phyloP scores from a whole-genome alignment of 306 rosid genomes.

The Astragalus membranaceus region DNA sequence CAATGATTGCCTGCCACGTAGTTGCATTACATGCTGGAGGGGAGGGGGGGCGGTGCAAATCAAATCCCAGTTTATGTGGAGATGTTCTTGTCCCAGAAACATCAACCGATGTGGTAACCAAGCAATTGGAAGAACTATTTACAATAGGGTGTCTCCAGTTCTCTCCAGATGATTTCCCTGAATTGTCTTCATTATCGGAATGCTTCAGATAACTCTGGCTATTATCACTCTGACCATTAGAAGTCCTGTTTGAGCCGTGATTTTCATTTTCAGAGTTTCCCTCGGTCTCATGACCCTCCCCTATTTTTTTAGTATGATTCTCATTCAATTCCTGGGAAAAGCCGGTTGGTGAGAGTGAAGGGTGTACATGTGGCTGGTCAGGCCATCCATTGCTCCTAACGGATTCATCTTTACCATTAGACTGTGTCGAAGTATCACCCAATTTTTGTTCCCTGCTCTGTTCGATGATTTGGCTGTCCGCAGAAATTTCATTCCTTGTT shows the following conservation, averaged over 20 bases:
- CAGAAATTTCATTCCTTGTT: conserved; percentile 20
- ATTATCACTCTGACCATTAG: conserved; percentile 43
- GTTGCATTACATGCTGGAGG: conserved; percentile 48
- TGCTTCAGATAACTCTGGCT: conserved; percentile 47
- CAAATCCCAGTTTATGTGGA: conserved; percentile 33
- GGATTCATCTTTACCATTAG: conserved; percentile 39
- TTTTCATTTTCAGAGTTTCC: conserved; percentile 35
- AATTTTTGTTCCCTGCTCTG: conserved; percentile 34
- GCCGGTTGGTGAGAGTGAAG: conserved; percentile 33
- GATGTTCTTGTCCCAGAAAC: conserved; percentile 31
- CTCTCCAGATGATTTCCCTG: conserved; percentile 66
- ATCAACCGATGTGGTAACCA: conserved; percentile 36
- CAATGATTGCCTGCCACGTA: conserved; percentile 67
- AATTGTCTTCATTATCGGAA: conserved; percentile 62
- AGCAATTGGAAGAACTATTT: conserved; percentile 37
- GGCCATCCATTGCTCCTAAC: conserved; percentile 42
- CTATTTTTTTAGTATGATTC: conserved; percentile 23
- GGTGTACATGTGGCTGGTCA: conserved; percentile 36
- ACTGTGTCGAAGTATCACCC: conserved; percentile 33
- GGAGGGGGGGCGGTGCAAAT: conserved; percentile 40
- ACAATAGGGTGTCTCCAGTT: conserved; percentile 49
- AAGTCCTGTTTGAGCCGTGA: conserved; percentile 32
- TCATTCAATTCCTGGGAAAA: conserved; percentile 33
- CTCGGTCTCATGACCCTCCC: conserved; percentile 34
- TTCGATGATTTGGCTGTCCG: conserved; percentile 25